Evolutionary conservation across 306 rosid species (phyloP), one percentile per base, ranked within the genome.

Genomic region (Delonix regia): DNA sequence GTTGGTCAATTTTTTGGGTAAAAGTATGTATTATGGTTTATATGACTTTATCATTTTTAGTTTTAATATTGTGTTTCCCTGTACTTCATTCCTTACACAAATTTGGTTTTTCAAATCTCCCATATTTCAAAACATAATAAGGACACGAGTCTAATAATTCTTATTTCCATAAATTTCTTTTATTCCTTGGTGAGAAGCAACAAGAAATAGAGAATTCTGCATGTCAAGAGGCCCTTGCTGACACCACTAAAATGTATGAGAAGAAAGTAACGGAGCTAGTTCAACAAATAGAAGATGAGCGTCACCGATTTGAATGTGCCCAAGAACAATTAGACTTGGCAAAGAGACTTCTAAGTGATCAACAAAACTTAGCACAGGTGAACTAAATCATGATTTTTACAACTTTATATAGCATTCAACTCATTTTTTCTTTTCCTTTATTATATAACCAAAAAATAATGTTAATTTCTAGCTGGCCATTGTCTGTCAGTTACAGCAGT

Each of bases 231-330:
- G 84, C 84, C 51, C 81, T 89, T 14, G 79, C 85, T 0, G 87
- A 86, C 56, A 73, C 89, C 53, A 80, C 88, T 49, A 76, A 84
- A 84, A 80, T 83, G 72, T 81, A 86, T 64, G 86, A 90, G 87
- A 82, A 82, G 21, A 84, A 84, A 82, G 71, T 87, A 69, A 68
- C 75, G 15, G 87, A 84, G 48, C 69, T 90, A 60, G 77, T 64
- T 55, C 75, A 87, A 73, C 88, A 86, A 76, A 33, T 86, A 66
- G 81, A 82, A 72, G 85, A 86, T 78, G 83, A 90, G 74, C 78
- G 47, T 10, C 65, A 69, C 69, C 77, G 10, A 42, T 73, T 55
- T 71, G 73, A 84, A 63, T 82, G 61, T 78, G 72, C 81, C 2
- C 80, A 82, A 63, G 80, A 86, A 84, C 90, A 87, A 68, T 71